Evolutionary conservation across 257 asterid species (phyloP).

Genomic region (Lycium ferocissimum): DNA sequence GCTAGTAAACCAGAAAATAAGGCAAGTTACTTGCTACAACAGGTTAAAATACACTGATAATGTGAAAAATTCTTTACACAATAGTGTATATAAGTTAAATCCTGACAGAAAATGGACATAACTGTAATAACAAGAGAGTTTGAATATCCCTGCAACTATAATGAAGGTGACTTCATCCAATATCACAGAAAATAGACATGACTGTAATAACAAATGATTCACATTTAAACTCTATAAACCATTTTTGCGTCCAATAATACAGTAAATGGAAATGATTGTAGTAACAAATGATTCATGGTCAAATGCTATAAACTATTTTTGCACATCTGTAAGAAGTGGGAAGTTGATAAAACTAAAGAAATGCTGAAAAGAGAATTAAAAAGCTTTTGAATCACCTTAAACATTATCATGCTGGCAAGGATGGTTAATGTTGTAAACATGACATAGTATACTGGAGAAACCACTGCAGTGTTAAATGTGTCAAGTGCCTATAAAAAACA

Average conservation of each 20-base stretch:
- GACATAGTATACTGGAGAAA: constrained; percentile 51
- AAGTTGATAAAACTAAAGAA: constrained; percentile 11
- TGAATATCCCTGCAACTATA: neutral
- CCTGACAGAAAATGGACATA: neutral
- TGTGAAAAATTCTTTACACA: too few species aligned
- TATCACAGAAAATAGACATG: neutral
- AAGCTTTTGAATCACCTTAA: constrained; percentile 40
- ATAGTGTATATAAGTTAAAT: neutral
- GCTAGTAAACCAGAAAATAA: neutral
- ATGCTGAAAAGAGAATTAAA: neutral
- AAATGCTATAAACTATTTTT: neutral
- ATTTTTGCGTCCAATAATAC: neutral
- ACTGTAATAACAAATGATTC: neutral
- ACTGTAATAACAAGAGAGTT: neutral
- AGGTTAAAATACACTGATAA: neutral
- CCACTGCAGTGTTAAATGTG: constrained; percentile 48
- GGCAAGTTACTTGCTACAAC: neutral
- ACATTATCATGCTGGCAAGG: constrained; percentile 53
- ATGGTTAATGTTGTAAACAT: constrained; percentile 53
- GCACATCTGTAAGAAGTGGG: neutral
- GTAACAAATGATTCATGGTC: neutral
- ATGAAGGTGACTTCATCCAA: neutral
- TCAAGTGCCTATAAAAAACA: constrained; percentile 45
- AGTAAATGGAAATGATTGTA: neutral
- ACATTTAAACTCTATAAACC: neutral